Evolutionary conservation across 169 alveolate species (phyloP), one percentile per base, ranked within the genome.

Genomic region (Babesia gibsoni): DNA sequence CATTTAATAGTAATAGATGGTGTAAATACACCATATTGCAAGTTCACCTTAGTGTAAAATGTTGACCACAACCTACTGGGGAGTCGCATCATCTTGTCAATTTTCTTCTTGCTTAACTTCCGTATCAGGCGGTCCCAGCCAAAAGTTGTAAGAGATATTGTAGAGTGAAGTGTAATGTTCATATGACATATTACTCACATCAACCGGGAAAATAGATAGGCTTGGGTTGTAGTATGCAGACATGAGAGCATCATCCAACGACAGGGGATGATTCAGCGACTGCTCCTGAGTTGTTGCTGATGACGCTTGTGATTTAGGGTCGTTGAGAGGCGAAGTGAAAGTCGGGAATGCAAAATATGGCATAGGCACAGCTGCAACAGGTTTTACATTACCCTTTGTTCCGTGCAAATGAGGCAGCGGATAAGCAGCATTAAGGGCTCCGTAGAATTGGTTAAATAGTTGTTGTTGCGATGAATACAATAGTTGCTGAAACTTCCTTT

Each of bases 161-260:
- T 88, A 88, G 23, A 88, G 46, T 6, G 84, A 72, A 30, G 83
- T 70, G 56, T 88, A 88, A 18, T 83, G 84, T 20, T 88, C 91
- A 61, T 88, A 88, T 20, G 83, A 83, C 90, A 88, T 72, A 61
- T 88, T 88, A n/a, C 90, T 68, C 33, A 88, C 42, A 57, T 88
- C 92, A 9, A 88, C 65, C 9, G 92, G 92, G 68, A 88, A 88
- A 48, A 88, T 74, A 33, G 83, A 64, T 16, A 88, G 56, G 5
- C 91, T 83, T 41, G 92, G 92, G 43, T 88, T 88, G 66, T 68
- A 88, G 18, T 79, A 80, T 27, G 84, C 83, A 25, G 83, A 75
- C 67, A 83, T 35, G 9, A 43, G 46, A 14, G 72, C 72, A 4
- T 61, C 39, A 5, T 61, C 59, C 46, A 3, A 23, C 5, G 33